phyloP scores from a whole-genome alignment of 805 yeast species.

The Candida pini region DNA sequence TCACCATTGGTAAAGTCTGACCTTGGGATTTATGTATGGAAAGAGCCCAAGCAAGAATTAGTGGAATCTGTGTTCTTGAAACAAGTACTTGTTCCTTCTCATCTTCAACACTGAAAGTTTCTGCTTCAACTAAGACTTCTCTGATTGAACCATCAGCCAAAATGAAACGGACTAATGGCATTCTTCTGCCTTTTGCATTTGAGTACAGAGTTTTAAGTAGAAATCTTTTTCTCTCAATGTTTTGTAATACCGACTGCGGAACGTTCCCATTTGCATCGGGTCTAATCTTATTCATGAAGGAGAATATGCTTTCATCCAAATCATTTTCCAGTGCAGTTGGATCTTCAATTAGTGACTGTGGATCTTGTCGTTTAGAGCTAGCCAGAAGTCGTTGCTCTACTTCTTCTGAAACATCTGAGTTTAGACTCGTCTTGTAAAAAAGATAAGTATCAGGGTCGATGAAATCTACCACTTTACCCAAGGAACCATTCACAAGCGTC shows the following conservation, averaged over 20 bases:
- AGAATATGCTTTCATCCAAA: conserved; percentile 45
- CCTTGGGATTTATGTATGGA: conserved; percentile 92
- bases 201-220: conserved; percentile 38
- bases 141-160: conserved; percentile 67
- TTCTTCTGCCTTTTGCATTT: conserved; percentile 40
- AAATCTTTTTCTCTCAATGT: conserved; percentile 42
- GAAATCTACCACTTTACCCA: conserved; percentile 53
- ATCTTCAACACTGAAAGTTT: conserved; percentile 76
- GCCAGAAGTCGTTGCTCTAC: conserved; percentile 20
- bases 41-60: conserved; percentile 93
- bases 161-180: conserved; percentile 76
- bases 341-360: conserved; percentile 13
- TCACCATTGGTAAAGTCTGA: conserved; percentile 67
- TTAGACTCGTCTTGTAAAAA: conserved; percentile 27
- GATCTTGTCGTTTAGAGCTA: conserved; percentile 4
- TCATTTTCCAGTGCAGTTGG: conserved; percentile 16
- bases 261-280: conserved; percentile 4
- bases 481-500: conserved; percentile 68
- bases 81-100: conserved; percentile 64
- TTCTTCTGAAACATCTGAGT: conserved; percentile 13
- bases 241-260: conserved; percentile 19
- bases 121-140: conserved; percentile 76
- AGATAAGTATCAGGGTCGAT: conserved; percentile 45
- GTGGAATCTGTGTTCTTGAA: conserved; percentile 73
- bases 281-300: conserved; percentile 32